Conservation (phyloP, 192 early-diverging fungal genomes). For the Coemansia sp. region DNA sequence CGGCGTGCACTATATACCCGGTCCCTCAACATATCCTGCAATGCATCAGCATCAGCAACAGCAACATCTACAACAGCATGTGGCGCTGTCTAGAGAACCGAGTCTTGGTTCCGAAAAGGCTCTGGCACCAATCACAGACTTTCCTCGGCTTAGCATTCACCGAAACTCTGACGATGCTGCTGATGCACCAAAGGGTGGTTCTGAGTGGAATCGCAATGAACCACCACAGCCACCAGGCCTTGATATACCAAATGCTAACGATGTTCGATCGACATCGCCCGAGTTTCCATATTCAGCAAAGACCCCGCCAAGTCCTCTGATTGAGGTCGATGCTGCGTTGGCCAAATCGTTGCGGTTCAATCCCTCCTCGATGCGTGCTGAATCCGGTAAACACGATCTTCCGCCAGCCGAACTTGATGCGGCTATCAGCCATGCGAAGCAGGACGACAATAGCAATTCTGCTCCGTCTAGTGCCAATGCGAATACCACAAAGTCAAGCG, state of each 20-base stretch:
- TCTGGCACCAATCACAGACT: neutral
- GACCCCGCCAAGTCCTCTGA: conserved; percentile 44
- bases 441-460: neutral
- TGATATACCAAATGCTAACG: neutral
- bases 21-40: neutral
- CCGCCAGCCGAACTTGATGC: neutral
- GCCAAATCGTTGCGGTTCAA: conserved; percentile 22
- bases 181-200: neutral
- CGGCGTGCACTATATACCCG: conserved; percentile 1
- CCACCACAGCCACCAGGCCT: neutral
- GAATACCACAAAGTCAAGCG: neutral
- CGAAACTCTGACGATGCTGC: neutral
- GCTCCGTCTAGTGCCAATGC: neutral
- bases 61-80: neutral
- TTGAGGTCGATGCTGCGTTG: conserved; percentile 31
- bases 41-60: neutral
- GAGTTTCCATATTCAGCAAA: neutral
- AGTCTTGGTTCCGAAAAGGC: neutral
- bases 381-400: neutral
- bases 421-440: neutral
- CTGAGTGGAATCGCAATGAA: neutral
- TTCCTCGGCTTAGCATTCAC: neutral
- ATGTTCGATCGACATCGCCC: neutral
- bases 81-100: neutral
- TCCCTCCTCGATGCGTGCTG: neutral